Conservation (phyloP, 2,329 filamentous ascomycete genomes). For the Hypomyces perniciosus region DNA sequence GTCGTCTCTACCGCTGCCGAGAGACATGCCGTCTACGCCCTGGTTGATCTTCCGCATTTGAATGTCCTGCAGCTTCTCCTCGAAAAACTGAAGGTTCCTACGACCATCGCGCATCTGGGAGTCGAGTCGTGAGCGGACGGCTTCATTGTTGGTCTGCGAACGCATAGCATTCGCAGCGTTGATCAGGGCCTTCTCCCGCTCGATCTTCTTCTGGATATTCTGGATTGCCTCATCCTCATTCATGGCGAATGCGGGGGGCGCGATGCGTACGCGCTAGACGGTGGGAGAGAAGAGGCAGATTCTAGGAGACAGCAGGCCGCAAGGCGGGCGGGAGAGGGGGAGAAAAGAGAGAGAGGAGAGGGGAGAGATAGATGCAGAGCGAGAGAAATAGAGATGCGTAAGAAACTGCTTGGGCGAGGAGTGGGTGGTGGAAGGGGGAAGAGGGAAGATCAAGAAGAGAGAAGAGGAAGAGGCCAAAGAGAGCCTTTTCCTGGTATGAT, state of each 20-base stretch:
- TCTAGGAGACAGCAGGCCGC: neutral
- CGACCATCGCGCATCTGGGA: slow-evolving; percentile 90
- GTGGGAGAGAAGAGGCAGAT: neutral
- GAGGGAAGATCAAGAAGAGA: slow-evolving; percentile 1
- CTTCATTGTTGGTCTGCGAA: slow-evolving; percentile 89
- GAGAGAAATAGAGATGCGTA: slow-evolving; percentile 2
- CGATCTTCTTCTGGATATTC: slow-evolving; percentile 93
- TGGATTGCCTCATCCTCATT: slow-evolving; percentile 60
- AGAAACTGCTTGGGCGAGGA: slow-evolving; percentile 4
- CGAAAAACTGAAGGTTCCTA: slow-evolving; percentile 91
- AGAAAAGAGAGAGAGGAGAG: slow-evolving; percentile 10
- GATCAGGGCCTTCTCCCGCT: slow-evolving; percentile 93
- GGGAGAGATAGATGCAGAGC: slow-evolving; percentile 3
- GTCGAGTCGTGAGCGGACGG: slow-evolving; percentile 84
- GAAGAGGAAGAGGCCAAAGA: neutral
- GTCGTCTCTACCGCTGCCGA: slow-evolving; percentile 45
- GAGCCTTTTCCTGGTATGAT: slow-evolving; percentile 3
- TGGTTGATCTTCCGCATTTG: slow-evolving; percentile 71
- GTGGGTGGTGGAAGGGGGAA: slow-evolving; percentile 8
- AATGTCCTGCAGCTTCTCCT: slow-evolving; percentile 83
- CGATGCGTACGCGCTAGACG: slow-evolving; percentile 35
- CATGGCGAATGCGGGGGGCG: slow-evolving; percentile 44
- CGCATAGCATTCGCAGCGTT: slow-evolving; percentile 92
- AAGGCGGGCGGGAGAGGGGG: slow-evolving; percentile 7
- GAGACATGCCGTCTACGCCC: slow-evolving; percentile 60